phyloP scores from a whole-genome alignment of 768 basidiomycete genomes.

The Dioszegia aurantiaca region DNA sequence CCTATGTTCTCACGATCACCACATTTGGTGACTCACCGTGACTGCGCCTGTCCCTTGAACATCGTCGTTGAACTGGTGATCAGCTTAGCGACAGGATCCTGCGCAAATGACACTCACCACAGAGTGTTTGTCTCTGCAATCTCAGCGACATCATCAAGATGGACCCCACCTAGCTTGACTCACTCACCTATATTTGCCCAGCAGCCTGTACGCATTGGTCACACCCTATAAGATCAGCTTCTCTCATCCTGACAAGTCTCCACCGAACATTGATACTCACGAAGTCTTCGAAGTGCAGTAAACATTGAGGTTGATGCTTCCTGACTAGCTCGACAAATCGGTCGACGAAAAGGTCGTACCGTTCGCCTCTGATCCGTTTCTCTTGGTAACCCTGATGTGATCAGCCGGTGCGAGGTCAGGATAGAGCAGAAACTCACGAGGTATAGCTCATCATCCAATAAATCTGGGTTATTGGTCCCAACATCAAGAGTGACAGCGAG shows the following conservation, averaged over 20 bases:
- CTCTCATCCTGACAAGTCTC: background rate
- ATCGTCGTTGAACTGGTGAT: constrained; percentile 68
- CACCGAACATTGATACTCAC: constrained; percentile 44
- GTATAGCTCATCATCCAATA: constrained; percentile 36
- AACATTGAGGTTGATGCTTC: constrained; percentile 64
- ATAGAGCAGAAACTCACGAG: constrained; percentile 22
- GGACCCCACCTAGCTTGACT: too few relatives aligned
- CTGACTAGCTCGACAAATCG: constrained; percentile 75
- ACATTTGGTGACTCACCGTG: constrained; percentile 28
- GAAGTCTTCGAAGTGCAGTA: constrained; percentile 81
- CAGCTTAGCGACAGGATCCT: background rate
- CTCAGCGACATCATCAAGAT: too few relatives aligned
- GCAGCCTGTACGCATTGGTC: constrained; percentile 67
- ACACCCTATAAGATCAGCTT: constrained; percentile 54
- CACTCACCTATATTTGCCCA: constrained; percentile 54
- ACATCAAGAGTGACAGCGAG: constrained; percentile 53
- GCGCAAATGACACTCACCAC: constrained; percentile 25
- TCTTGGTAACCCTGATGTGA: constrained; percentile 65
- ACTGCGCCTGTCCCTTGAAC: constrained; percentile 57
- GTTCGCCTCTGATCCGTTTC: constrained; percentile 66
- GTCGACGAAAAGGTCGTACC: constrained; percentile 76
- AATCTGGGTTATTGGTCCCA: constrained; percentile 52
- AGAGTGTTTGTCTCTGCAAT: constrained; percentile 26
- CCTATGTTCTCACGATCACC: too few relatives aligned
- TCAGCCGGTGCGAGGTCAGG: background rate